Base-by-base conservation (phyloP, 1,284 basidiomycete species). In the Irpex rosettiformis region DNA sequence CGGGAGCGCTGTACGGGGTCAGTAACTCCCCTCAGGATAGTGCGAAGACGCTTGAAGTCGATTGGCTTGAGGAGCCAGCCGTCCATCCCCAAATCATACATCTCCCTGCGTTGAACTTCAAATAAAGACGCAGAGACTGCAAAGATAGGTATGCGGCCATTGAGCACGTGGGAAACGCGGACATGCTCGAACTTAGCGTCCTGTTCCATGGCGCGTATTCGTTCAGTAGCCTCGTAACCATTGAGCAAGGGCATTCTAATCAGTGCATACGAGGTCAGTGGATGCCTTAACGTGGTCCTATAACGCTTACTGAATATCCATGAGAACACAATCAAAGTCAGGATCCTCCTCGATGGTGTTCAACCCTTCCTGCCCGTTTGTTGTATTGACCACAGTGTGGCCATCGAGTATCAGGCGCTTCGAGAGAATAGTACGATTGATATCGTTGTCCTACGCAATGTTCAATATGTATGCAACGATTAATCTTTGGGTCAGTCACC, bases 1-100 rank as follows among this genome's bases (percentile, higher is more conserved):
- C 68, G 72, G 28, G 73, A 66, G 22, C 89, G 79, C 67, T 85
- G 81, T 0, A 64, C 65, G 1, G 71, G 67, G 64, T 91, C 84
- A 10, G 77, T 77, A 18, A 91, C 77, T 0, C 88, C 89, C 10
- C 74, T 72, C 30, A 93, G 70, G 25, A 93, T 77, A 2, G 71
- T 67, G n/a, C 79, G 73, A 3, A 93, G 77, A 11, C 91, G 79
- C 61, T 81, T 82, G 73, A 93, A 93, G 69, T 93, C 85, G 61
- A 94, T 88, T 0, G 91, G 93, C 72, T 94, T 94, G 60, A 93
- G 73, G n/a, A 94, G 82, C 91, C 90, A 94, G 7, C 91, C 92
- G 67, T 94, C 91, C 72, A 94, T 84, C 48, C 91, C 84, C 48
- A 80, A 75, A 22, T 77, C 72, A 4, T 75, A 73, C 60, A 94